Conservation (phyloP, 2,329 filamentous ascomycete species). For the Lasiodiplodia gonubiensis region DNA sequence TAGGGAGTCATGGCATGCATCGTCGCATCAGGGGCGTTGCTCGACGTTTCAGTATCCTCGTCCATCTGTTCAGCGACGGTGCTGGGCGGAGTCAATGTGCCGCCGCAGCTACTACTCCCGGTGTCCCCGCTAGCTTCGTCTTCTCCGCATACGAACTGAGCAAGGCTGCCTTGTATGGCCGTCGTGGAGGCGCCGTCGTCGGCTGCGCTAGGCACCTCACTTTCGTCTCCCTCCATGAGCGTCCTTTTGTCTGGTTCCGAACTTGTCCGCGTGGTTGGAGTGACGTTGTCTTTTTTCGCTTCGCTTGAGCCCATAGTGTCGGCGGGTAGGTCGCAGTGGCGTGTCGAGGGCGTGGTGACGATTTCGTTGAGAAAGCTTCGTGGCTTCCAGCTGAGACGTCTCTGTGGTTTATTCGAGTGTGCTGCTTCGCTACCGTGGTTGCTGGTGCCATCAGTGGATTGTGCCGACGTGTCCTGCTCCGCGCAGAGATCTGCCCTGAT, state of each 20-base stretch:
- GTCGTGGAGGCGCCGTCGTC: background rate
- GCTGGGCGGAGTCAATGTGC: background rate
- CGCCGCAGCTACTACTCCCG: background rate
- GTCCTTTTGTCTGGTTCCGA: background rate
- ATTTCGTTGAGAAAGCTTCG: slow-evolving; percentile 8
- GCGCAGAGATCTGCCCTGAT: background rate
- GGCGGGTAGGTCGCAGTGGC: background rate
- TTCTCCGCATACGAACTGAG: background rate
- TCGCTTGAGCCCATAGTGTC: background rate
- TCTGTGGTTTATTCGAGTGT: too few species aligned
- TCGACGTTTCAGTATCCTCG: background rate
- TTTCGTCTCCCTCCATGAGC: background rate
- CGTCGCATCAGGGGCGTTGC: background rate
- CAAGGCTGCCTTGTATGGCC: background rate
- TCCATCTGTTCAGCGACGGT: background rate
- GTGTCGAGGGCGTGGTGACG: background rate
- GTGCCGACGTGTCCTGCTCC: background rate
- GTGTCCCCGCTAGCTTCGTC: background rate
- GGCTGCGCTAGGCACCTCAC: background rate
- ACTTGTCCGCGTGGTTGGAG: too few species aligned
- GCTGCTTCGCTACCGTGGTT: background rate
- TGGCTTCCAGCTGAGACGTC: background rate
- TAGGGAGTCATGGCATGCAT: background rate
- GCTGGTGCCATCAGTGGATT: background rate
- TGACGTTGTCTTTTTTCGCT: background rate